Percentiles rank a stretch among this genome's conserved stretches.
These are phyloP conservation scores for Paramecium octaurelia DNA, from an alignment of 73 alveolate species.

Conservation along the genomic window DNA sequence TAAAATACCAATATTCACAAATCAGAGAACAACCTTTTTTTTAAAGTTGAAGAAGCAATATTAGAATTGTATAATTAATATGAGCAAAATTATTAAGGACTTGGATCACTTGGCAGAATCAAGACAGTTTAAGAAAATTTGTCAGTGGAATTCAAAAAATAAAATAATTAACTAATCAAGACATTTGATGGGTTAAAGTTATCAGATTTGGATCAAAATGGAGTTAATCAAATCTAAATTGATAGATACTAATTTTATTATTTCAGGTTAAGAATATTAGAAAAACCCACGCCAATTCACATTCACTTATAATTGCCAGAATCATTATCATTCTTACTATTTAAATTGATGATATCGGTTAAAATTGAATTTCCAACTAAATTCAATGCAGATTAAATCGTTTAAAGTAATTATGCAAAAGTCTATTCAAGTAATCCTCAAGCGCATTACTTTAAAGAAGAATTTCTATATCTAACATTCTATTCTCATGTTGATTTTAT, in stretches of 20 bases:
- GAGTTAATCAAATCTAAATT: not conserved
- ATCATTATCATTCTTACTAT: not conserved
- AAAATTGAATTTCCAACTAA: slow-evolving; percentile 19
- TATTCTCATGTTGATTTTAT: slow-evolving; percentile 21
- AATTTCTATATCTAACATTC: slow-evolving; percentile 15
- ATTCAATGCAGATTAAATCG: not conserved
- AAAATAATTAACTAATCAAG: not conserved
- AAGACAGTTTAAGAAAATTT: not conserved
- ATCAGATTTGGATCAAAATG: not conserved
- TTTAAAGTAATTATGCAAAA: slow-evolving; percentile 26
- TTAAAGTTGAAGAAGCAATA: not conserved
- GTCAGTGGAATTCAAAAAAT: not conserved
- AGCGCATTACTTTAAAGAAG: not conserved
- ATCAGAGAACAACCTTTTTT: not conserved
- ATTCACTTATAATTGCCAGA: not conserved
- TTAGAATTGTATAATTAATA: slow-evolving; percentile 19
- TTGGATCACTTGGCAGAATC: not conserved
- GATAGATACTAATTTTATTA: slow-evolving; percentile 34
- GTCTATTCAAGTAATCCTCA: not conserved
- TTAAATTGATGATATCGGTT: not conserved
- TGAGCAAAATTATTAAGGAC: slow-evolving; percentile 28
- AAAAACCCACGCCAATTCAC: not conserved
- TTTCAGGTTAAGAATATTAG: not conserved
- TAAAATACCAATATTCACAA: not conserved
- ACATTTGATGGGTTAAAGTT: slow-evolving; percentile 14